Base-by-base conservation (phyloP, 768 basidiomycete genomes). In the Phlegmacium glaucopus region DNA sequence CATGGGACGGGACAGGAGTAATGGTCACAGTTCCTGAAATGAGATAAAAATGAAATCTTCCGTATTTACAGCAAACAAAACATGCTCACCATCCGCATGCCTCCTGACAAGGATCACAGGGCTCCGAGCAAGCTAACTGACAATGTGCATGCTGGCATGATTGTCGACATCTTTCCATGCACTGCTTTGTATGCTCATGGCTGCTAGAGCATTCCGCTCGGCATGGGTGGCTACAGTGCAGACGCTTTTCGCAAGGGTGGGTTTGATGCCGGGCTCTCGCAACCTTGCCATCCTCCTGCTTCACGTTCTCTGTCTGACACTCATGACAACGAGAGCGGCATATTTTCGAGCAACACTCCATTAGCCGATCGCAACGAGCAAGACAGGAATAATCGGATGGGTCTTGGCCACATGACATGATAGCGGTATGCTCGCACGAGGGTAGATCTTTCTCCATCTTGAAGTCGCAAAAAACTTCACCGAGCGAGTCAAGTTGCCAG, bases 21-120 rank as follows among this genome's bases (percentile, higher is more conserved):
- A 53, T 87, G 85, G 9, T 68, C 53, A 54, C 85, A 87, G 2
- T 36, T 56, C 82, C 79, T 79, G 39, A 63, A 29, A 3, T 18
- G 13, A 9, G 12, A 47, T 30, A 30, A 25, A 44, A 16, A 7
- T 37, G 26, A 11, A 8, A 11, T 16, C 10, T 25, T 22, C n/a
- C 25, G 15, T 22, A 49, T 16, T 10, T 22, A 26, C 17, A 29
- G 18, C 4, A 16, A 44, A 26, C 26, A 16, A 41, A 9, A 35
- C 2, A 11, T 5, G 38, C 38, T 47, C 45, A 65, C 81, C 86
- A 87, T 4, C 67, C 68, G 52, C 86, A 88, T 4, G 71, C 64
- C 53, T 82, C 76, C 54, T 78, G 72, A 58, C 86, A 87, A 3
- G 83, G 82, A 1, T 78, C 71, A 52, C 85, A 86, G 1, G 77